Evolutionary conservation across 257 asterid genomes (phyloP).

Genomic region (Cordia subcordata): DNA sequence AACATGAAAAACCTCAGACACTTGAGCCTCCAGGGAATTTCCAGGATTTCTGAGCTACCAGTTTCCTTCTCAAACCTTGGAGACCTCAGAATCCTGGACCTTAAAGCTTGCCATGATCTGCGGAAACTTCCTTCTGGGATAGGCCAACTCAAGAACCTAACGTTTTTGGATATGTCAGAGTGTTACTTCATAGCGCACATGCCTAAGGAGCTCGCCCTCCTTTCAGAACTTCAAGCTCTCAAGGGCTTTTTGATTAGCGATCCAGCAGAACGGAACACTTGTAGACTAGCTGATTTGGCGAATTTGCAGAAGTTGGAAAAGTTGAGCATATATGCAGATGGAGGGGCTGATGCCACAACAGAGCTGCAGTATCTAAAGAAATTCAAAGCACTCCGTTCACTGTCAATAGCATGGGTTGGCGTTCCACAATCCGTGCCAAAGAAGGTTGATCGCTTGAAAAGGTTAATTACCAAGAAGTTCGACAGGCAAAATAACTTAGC

Average conservation of each 20-base stretch:
- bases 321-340: constrained; percentile 37
- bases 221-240: constrained; percentile 27
- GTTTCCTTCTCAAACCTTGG: constrained; percentile 19
- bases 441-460: not conserved
- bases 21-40: constrained; percentile 46
- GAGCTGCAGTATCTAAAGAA: constrained; percentile 13
- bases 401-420: constrained; percentile 46
- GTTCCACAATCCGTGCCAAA: not conserved
- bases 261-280: not conserved
- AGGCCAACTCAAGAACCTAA: constrained; percentile 14
- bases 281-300: constrained; percentile 26
- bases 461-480: not conserved
- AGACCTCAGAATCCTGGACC: constrained; percentile 23
- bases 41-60: constrained; percentile 30
- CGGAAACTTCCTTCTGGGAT: constrained; percentile 31
- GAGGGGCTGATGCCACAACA: not conserved
- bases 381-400: constrained; percentile 19
- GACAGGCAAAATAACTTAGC: not conserved
- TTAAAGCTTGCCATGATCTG: constrained; percentile 39
- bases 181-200: constrained; percentile 39
- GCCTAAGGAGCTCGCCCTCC: constrained; percentile 33
- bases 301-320: constrained; percentile 18
- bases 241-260: constrained; percentile 38
- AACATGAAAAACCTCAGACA: constrained; percentile 19
- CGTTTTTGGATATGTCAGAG: constrained; percentile 46